phyloP scores from a whole-genome alignment of 441 rosid species.

The Aquilaria agallochum region DNA sequence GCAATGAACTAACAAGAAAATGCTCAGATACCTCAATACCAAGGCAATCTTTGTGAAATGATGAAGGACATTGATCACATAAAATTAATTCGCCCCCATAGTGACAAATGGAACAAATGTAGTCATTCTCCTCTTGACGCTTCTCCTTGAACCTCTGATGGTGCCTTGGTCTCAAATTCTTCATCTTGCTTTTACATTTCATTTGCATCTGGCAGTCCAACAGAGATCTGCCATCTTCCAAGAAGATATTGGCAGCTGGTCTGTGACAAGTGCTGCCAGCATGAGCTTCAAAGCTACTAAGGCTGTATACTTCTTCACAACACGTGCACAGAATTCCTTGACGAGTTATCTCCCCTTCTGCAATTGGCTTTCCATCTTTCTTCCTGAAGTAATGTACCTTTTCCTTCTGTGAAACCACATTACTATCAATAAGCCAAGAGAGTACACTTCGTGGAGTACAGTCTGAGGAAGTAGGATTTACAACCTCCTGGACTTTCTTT shows the following conservation, averaged over 20 bases:
- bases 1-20: slow-evolving; percentile 15
- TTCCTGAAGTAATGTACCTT: slow-evolving; percentile 38
- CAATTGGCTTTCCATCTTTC: slow-evolving; percentile 25
- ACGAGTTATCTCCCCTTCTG: slow-evolving; percentile 53
- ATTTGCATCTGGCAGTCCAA: slow-evolving; percentile 60
- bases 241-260: slow-evolving; percentile 49
- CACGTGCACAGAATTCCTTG: slow-evolving; percentile 71
- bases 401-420: slow-evolving; percentile 53
- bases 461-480: slow-evolving; percentile 25
- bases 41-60: slow-evolving; percentile 51
- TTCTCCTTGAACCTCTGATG: slow-evolving; percentile 20
- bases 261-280: slow-evolving; percentile 31
- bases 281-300: slow-evolving; percentile 55
- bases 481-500: slow-evolving; percentile 45
- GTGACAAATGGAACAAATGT: slow-evolving; percentile 49
- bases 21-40: slow-evolving; percentile 40
- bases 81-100: slow-evolving; percentile 54
- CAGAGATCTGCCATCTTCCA: slow-evolving; percentile 83
- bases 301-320: slow-evolving; percentile 44
- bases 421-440: slow-evolving; percentile 76
- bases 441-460: slow-evolving; percentile 50
- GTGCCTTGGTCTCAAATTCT: slow-evolving; percentile 19
- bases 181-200: slow-evolving; percentile 21
- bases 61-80: slow-evolving; percentile 58
- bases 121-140: slow-evolving; percentile 33